Conservation (phyloP, 2,329 filamentous ascomycete species). For the Trichoderma guizhouense region DNA sequence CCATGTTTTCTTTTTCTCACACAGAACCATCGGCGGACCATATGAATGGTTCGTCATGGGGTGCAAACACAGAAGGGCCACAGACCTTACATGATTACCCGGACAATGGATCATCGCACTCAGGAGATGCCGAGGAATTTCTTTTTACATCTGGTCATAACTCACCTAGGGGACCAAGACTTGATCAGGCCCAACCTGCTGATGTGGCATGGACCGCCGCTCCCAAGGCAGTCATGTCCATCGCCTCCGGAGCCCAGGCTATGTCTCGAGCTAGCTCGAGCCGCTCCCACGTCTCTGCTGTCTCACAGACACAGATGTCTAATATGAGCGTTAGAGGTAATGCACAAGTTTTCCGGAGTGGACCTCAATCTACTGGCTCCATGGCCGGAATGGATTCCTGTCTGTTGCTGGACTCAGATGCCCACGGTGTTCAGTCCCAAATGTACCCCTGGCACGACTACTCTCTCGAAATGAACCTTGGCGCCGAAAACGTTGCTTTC, state of each 20-base stretch:
- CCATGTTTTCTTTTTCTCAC: conserved; percentile 58
- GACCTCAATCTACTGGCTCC: conserved; percentile 35
- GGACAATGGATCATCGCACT: conserved; percentile 47
- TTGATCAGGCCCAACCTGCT: conserved; percentile 45
- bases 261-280: conserved; percentile 40
- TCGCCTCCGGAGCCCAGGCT: conserved; percentile 34
- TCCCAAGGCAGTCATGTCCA: conserved; percentile 33
- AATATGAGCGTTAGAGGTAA: conserved; percentile 53
- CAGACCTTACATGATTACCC: conserved; percentile 57
- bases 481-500: conserved; percentile 42
- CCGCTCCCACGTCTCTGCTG: conserved; percentile 42
- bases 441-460: conserved; percentile 50
- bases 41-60: conserved; percentile 54
- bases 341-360: conserved; percentile 42
- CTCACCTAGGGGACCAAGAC: conserved; percentile 47
- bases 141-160: conserved; percentile 53
- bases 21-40: conserved; percentile 58
- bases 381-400: conserved; percentile 50
- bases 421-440: conserved; percentile 45
- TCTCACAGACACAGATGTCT: conserved; percentile 50
- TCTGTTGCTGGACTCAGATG: conserved; percentile 49
- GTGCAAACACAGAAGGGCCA: conserved; percentile 54
- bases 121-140: conserved; percentile 54
- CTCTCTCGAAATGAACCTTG: conserved; percentile 43
- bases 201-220: conserved; percentile 49